Percentiles rank a stretch among this genome's conserved stretches.
These are phyloP conservation scores for Nakaseomyces uthaithaninus DNA, from an alignment of 1,139 yeast genomes.

Conservation along the genomic window DNA sequence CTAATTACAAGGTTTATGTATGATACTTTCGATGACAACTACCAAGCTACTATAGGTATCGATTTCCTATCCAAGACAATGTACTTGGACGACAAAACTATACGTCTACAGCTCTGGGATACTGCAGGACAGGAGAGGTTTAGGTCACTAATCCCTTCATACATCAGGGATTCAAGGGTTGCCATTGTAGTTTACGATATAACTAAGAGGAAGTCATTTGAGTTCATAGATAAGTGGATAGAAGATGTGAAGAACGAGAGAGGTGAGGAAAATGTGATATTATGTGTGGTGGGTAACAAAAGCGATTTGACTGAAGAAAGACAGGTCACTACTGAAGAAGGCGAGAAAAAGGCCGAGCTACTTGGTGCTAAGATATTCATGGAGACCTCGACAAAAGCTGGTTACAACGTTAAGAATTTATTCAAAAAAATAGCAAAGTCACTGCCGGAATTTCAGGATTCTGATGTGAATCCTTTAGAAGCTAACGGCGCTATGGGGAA, in stretches of 20 bases:
- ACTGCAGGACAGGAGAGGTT: constrained; percentile 99
- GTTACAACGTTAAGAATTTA: constrained; percentile 81
- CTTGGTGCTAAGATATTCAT: constrained; percentile 73
- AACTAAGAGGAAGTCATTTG: constrained; percentile 77
- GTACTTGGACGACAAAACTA: constrained; percentile 70
- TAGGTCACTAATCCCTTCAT: constrained; percentile 87
- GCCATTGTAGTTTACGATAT: constrained; percentile 95
- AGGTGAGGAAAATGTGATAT: constrained; percentile 57
- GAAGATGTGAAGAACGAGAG: constrained; percentile 77
- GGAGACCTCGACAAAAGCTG: constrained; percentile 93
- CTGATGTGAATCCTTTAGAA: constrained; percentile 37
- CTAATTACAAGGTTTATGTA: constrained; percentile 94
- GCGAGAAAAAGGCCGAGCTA: constrained; percentile 66
- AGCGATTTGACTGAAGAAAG: constrained; percentile 60
- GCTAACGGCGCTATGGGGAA: constrained; percentile 14
- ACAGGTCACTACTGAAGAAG: constrained; percentile 75
- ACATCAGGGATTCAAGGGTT: constrained; percentile 92
- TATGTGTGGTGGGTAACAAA: constrained; percentile 75
- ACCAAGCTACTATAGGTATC: constrained; percentile 89
- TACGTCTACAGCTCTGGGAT: constrained; percentile 80
- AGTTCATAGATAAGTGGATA: constrained; percentile 67
- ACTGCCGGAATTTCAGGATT: constrained; percentile 71
- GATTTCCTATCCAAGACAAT: constrained; percentile 86
- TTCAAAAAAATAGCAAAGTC: constrained; percentile 88
- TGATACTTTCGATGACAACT: constrained; percentile 95